These are phyloP conservation scores for Gastrodia elata DNA, from an alignment of 106 monocot genomes.

Conservation along the genomic window DNA sequence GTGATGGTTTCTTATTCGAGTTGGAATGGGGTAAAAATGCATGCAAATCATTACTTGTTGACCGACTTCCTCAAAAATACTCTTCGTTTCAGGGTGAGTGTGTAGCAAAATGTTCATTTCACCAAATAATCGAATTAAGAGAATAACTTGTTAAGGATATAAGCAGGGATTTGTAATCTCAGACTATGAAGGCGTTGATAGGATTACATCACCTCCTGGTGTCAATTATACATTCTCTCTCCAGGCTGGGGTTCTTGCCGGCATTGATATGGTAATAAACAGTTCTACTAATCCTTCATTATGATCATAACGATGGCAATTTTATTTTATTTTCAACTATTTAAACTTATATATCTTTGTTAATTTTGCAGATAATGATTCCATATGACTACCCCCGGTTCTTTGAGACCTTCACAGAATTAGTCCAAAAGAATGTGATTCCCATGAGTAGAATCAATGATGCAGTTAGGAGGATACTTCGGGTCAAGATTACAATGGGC, in stretches of 20 bases:
- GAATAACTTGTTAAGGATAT: not conserved
- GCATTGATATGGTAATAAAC: constrained; percentile 57
- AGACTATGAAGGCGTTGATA: constrained; percentile 58
- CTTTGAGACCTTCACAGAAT: constrained; percentile 3
- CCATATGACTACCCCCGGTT: constrained; percentile 10
- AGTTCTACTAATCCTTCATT: not conserved
- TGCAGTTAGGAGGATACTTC: constrained; percentile 19
- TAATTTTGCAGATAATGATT: constrained; percentile 20
- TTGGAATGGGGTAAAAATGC: constrained; percentile 90
- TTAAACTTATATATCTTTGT: not conserved
- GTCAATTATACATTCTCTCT: constrained; percentile 56
- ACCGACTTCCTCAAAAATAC: constrained; percentile 68
- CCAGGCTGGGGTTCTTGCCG: constrained; percentile 36
- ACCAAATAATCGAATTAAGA: not conserved
- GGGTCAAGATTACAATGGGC: constrained; percentile 25
- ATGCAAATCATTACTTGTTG: constrained; percentile 52
- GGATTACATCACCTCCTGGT: constrained; percentile 29
- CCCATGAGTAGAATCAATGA: constrained; percentile 25
- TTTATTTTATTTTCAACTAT: not conserved
- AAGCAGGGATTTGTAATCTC: constrained; percentile 60
- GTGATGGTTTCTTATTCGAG: constrained; percentile 83
- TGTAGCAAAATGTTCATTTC: not conserved
- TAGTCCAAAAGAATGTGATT: constrained; percentile 10
- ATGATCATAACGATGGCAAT: not conserved
- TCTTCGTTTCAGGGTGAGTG: constrained; percentile 52